Conservation (phyloP, 106 monocot genomes). For the Dioscorea dumetorum region DNA sequence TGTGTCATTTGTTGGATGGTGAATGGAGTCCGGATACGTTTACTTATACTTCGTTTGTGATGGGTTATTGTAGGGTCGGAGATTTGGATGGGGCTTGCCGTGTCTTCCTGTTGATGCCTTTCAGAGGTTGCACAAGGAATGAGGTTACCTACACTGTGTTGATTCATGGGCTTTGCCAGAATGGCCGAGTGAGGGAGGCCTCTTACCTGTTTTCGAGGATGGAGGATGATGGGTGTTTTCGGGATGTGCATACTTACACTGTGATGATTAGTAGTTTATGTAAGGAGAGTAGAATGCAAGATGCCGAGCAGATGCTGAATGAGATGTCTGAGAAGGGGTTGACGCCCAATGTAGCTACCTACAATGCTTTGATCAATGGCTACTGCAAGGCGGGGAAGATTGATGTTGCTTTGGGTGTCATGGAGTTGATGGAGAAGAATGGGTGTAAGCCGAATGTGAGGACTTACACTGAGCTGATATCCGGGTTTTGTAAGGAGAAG, state of each 20-base stretch:
- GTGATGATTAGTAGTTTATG: slow-evolving; percentile 32
- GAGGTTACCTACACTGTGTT: slow-evolving; percentile 35
- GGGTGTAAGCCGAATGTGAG: slow-evolving; percentile 40
- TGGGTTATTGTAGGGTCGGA: slow-evolving; percentile 38
- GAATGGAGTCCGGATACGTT: slow-evolving; percentile 41
- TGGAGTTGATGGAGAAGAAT: slow-evolving; percentile 36
- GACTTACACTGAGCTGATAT: slow-evolving; percentile 45
- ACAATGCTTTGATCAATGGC: slow-evolving; percentile 51
- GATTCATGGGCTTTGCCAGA: slow-evolving; percentile 37
- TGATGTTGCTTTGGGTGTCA: slow-evolving; percentile 20
- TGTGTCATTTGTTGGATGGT: slow-evolving; percentile 22
- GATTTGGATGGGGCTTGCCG: slow-evolving; percentile 43
- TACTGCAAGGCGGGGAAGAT: slow-evolving; percentile 36
- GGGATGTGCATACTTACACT: slow-evolving; percentile 36
- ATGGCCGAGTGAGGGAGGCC: slow-evolving; percentile 22
- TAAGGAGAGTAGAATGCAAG: slow-evolving; percentile 29
- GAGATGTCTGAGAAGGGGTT: slow-evolving; percentile 28
- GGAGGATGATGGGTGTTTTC: slow-evolving; percentile 29
- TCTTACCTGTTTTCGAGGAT: slow-evolving; percentile 24
- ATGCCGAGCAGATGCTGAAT: slow-evolving; percentile 24
- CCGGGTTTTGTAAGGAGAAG: slow-evolving; percentile 28
- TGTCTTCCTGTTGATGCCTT: slow-evolving; percentile 43
- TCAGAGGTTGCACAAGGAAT: slow-evolving; percentile 36
- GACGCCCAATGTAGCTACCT: slow-evolving; percentile 31
- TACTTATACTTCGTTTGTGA: slow-evolving; percentile 54